Conservation (phyloP, 2,329 filamentous ascomycete genomes). For the Rutstroemia sp. region DNA sequence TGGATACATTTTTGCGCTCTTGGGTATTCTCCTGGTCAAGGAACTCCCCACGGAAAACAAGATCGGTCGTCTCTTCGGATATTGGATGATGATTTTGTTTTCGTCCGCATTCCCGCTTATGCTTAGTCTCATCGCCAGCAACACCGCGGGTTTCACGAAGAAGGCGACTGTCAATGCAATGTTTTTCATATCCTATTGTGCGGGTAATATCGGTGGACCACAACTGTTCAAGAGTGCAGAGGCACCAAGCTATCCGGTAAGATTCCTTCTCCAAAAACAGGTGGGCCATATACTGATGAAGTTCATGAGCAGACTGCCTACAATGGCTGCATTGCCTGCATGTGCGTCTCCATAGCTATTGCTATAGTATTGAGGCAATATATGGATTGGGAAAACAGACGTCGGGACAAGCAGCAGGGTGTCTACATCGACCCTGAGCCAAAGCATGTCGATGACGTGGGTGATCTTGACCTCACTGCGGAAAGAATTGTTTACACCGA, state of each 20-base stretch:
- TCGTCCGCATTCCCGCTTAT: slow-evolving; percentile 35
- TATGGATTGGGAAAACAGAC: slow-evolving; percentile 16
- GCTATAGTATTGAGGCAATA: slow-evolving; percentile 13
- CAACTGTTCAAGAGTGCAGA: slow-evolving; percentile 5
- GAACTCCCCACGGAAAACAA: slow-evolving; percentile 46
- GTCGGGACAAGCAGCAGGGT: slow-evolving; percentile 13
- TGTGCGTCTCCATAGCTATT: neutral
- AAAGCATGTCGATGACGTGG: neutral
- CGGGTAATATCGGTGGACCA: slow-evolving; percentile 1
- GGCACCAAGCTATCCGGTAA: slow-evolving; percentile 33
- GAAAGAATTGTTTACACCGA: neutral
- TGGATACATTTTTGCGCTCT: slow-evolving; percentile 39
- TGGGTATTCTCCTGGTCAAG: slow-evolving; percentile 50
- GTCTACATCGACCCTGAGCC: slow-evolving; percentile 14
- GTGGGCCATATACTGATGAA: slow-evolving; percentile 39
- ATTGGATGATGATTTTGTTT: slow-evolving; percentile 54
- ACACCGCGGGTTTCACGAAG: slow-evolving; percentile 4
- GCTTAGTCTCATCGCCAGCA: slow-evolving; percentile 47
- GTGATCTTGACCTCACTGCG: neutral
- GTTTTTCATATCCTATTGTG: slow-evolving; percentile 7
- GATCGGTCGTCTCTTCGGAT: slow-evolving; percentile 40
- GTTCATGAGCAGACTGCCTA: slow-evolving; percentile 34
- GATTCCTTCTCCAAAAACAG: slow-evolving; percentile 39
- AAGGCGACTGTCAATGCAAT: slow-evolving; percentile 4
- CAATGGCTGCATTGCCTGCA: slow-evolving; percentile 6